phyloP scores from a whole-genome alignment of 2,329 filamentous ascomycete genomes.

The Nectriaceae sp. region DNA sequence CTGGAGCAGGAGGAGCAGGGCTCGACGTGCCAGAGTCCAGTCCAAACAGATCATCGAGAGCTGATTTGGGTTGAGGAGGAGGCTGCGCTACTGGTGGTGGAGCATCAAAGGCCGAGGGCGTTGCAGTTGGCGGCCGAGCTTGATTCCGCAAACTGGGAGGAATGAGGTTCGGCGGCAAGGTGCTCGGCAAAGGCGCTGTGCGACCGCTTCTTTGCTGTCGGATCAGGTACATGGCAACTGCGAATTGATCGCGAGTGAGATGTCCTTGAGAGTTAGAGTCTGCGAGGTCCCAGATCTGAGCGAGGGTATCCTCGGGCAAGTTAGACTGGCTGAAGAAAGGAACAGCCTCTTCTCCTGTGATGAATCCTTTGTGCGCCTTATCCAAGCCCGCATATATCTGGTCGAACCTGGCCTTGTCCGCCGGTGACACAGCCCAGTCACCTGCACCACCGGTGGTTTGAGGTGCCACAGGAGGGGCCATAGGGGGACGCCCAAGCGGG shows the following conservation, averaged over 20 bases:
- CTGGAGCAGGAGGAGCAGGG: slow-evolving; percentile 54
- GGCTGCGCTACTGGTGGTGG: slow-evolving; percentile 40
- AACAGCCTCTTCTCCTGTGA: slow-evolving; percentile 93
- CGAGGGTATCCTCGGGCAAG: slow-evolving; percentile 83
- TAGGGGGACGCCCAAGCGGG: slow-evolving; percentile 54
- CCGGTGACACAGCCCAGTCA: slow-evolving; percentile 81
- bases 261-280: slow-evolving; percentile 91
- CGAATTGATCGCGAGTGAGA: slow-evolving; percentile 86
- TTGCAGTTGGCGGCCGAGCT: slow-evolving; percentile 50
- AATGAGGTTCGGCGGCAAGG: slow-evolving; percentile 78
- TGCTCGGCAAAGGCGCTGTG: slow-evolving; percentile 64
- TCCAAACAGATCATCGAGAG: slow-evolving; percentile 91
- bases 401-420: slow-evolving; percentile 88
- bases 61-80: slow-evolving; percentile 67
- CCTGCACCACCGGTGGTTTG: slow-evolving; percentile 30
- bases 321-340: slow-evolving; percentile 92
- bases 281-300: slow-evolving; percentile 95
- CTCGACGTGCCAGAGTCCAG: slow-evolving; percentile 67
- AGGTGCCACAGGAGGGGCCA: slow-evolving; percentile 40
- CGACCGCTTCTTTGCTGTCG: slow-evolving; percentile 80
- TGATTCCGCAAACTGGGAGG: slow-evolving; percentile 81
- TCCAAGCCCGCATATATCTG: slow-evolving; percentile 83
- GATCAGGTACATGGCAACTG: slow-evolving; percentile 96
- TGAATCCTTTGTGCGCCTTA: slow-evolving; percentile 75
- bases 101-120: slow-evolving; percentile 53